Evolutionary conservation across 306 rosid species (phyloP), one percentile per base, ranked within the genome.

Genomic region (Vicia villosa): DNA sequence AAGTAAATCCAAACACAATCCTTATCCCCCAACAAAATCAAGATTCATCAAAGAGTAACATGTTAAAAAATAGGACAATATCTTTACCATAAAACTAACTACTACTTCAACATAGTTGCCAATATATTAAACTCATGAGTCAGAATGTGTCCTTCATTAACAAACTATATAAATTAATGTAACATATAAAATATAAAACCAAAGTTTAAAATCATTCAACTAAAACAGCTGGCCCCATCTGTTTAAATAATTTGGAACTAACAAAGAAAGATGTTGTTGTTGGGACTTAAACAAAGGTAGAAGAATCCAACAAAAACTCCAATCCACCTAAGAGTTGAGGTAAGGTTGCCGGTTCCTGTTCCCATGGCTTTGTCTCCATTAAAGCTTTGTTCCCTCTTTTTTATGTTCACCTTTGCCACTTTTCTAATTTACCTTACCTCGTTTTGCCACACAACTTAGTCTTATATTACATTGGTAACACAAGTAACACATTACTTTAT

Each of bases 291-390:
- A 57, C 19, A 70, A 38, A 60, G 34, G 46, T 60, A 79, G 77
- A 80, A 88, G 79, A 82, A 88, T 86, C 88, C 87, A 87, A 83
- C 83, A 77, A 82, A 88, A 79, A 68, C 37, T 84, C 76, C 80
- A 79, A 50, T 57, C 78, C 77, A 70, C 81, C 82, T 86, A 63
- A 81, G 75, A 80, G 74, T 80, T 84, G 92, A 88, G 85, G 86
- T 82, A 75, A 84, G 46, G 64, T 84, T 89, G 91, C 91, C 91
- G 92, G 70, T 70, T 63, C 63, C 0, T 89, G 91, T 86, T 91
- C 88, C 92, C 89, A 40, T 74, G 64, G 28, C 72, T 79, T 61
- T 86, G 90, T 89, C 88, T 74, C 28, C 56, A 72, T 40, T 75
- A 64, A 20, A 62, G 41, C 92, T 80, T 11, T 73, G 59, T 77